Evolutionary conservation across 495 filamentous ascomycete genomes (phyloP), one percentile per base, ranked within the genome.

Genomic region (Podospora appendiculata): DNA sequence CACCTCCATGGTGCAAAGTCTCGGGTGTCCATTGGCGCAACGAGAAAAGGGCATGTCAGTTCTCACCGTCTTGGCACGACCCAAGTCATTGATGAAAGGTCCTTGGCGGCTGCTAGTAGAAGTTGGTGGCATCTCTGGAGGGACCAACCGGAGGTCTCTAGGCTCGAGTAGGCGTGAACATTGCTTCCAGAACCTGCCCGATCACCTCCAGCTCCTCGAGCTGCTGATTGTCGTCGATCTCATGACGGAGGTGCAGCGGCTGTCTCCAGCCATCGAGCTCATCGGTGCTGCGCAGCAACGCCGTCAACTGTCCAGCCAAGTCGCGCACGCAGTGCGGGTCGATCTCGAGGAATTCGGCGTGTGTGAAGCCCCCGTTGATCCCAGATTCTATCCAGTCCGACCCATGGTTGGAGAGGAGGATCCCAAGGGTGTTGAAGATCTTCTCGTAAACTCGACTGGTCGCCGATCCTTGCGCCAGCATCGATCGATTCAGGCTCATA

Each of bases 321-420:
- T 58, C 54, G 17, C 45, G 25, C 32, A 61, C 50, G 14, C 51
- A 52, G 32, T 58, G 45, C 8, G 38, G 10, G 35, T 59, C 55
- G 18, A 61, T 45, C 36, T 42, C 45, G 32, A 50, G 32, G 41
- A 64, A 57, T 43, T 56, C 56, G 16, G 41, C 32, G 33, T 55
- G 55, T 1, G 54, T 58, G 8, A 56, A 40, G 1, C 56, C 54
- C 1, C 50, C 50, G 11, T 33, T 11, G 2, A 42, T 14, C 14
- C 45, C 46, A 17, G 42, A 51, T 0, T 63, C 57, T 41, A 58
- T 42, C 54, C 54, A 59, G 13, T 60, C 51, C 0, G 58, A 50
- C 3, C 14, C 55, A 33, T 53, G 48, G 39, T 59, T 59, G 2
- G 51, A 55, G 0, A 62, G 45, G 32, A 55, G 33, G 0, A 38